Base-by-base conservation (phyloP, 2,329 filamentous ascomycete genomes). In the Hypomyces perniciosus region DNA sequence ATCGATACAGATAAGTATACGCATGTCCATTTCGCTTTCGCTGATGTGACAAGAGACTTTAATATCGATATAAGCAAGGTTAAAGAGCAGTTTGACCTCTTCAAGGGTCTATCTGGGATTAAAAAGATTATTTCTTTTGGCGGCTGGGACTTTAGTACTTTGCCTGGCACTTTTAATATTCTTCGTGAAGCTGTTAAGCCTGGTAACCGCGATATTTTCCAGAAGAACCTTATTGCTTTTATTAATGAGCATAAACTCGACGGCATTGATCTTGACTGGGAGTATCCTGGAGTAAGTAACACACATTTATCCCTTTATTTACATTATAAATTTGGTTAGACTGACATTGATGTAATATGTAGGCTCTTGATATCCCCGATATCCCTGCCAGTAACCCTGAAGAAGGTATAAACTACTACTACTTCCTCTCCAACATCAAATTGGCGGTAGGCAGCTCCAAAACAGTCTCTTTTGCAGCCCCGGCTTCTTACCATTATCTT, bases 191-290 rank as follows among this genome's bases (percentile, higher is more conserved):
- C 60, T 3, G 57, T 61, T 30, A 61, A 48, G 53, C 48, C 59
- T 0, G 56, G 60, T 1, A 76, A 78, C 51, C 63, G 70, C 1
- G 54, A 59, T 6, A 67, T 28, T n/a, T 66, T 77, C 38, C 58
- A 63, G 6, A 53, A 61, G 13, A 70, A 71, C 55, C 50, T 72
- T 37, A 57, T 67, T 51, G 47, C 69, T 20, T 70, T 78, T 55
- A 10, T 76, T 44, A 57, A 67, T 13, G 39, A 74, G 30, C 38
- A 73, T 27, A 57, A 60, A 3, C 55, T 76, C 0, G 72, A 75
- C 42, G 73, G 74, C 0, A 59, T 75, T 8, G 72, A 75, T 42
- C 58, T 75, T 39, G 72, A 76, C 55, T 78, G 74, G 75, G 73
- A 75, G 48, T 75, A 76, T 48, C 68, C 68, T 1, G 65, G 62